A percentile compares a stretch with the other conserved stretches of the same genome.
These are phyloP conservation scores for Aspergillus sp. DNA, from an alignment of 2,329 filamentous ascomycete species.

Conservation along the genomic window DNA sequence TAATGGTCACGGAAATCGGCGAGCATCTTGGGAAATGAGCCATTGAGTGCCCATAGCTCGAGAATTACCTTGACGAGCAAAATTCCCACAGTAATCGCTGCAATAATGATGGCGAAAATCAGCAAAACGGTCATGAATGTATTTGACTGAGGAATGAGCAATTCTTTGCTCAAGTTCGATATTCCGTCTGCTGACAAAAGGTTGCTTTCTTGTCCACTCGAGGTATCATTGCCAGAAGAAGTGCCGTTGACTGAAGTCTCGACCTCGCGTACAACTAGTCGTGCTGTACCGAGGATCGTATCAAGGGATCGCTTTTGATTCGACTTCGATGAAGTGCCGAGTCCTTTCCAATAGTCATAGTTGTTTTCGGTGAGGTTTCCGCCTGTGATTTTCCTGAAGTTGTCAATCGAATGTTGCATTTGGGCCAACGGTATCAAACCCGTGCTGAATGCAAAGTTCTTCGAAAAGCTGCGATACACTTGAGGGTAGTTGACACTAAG, in stretches of 20 bases:
- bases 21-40: constrained; percentile 76
- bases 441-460: constrained; percentile 91
- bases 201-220: constrained; percentile 23
- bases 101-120: constrained; percentile 83
- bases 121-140: constrained; percentile 95
- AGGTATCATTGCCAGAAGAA: constrained; percentile 24
- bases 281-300: constrained; percentile 40
- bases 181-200: constrained; percentile 67
- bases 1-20: constrained; percentile 90
- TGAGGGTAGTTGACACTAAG: constrained; percentile 83
- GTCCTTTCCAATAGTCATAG: constrained; percentile 54
- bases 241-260: constrained; percentile 43
- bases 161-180: constrained; percentile 76
- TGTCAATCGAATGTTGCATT: constrained; percentile 80
- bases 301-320: constrained; percentile 58
- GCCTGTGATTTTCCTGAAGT: constrained; percentile 75
- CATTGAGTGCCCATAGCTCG: constrained; percentile 87
- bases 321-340: constrained; percentile 55
- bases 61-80: constrained; percentile 88
- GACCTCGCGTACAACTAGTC: constrained; percentile 56
- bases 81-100: constrained; percentile 78
- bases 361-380: constrained; percentile 83
- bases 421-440: constrained; percentile 79
- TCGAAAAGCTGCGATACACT: constrained; percentile 84
- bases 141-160: constrained; percentile 82